A percentile compares a stretch with the other conserved stretches of the same genome.
Conservation (phyloP, 768 basidiomycete genomes). For the Tremella mesenterica region DNA sequence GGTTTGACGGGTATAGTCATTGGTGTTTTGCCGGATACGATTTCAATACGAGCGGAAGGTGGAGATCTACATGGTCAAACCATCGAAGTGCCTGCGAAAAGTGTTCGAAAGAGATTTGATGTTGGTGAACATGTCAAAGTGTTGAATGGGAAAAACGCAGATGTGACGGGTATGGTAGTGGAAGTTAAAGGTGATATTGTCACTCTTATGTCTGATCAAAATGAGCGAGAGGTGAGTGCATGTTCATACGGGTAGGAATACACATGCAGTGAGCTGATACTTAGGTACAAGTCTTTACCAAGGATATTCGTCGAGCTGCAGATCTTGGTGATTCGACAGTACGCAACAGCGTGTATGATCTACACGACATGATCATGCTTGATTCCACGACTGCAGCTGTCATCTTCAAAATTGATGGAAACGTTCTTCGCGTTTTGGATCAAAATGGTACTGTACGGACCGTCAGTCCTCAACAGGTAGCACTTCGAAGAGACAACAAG, state of each 20-base stretch:
- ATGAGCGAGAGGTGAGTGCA: conserved; percentile 72
- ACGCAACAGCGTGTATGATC: conserved; percentile 81
- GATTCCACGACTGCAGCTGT: conserved; percentile 92
- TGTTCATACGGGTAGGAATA: no score
- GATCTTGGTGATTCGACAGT: conserved; percentile 78
- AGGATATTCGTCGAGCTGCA: conserved; percentile 92
- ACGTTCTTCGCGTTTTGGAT: conserved; percentile 90
- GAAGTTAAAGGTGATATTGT: conserved; percentile 74
- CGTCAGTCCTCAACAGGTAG: conserved; percentile 89
- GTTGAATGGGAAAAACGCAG: conserved; percentile 85
- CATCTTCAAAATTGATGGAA: conserved; percentile 93
- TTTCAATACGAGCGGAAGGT: conserved; percentile 61
- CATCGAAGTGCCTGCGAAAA: conserved; percentile 52
- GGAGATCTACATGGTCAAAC: conserved; percentile 56
- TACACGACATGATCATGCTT: conserved; percentile 92
- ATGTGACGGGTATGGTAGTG: conserved; percentile 93
- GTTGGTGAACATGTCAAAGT: conserved; percentile 98
- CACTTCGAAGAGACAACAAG: conserved; percentile 73
- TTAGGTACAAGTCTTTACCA: conserved; percentile 91
- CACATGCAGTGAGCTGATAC: conserved; percentile 10
- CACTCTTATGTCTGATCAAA: conserved; percentile 95
- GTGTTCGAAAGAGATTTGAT: conserved; percentile 90
- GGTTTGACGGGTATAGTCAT: conserved; percentile 89
- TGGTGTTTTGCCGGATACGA: conserved; percentile 75
- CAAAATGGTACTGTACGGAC: conserved; percentile 83